Evolutionary conservation across 2,329 filamentous ascomycete species (phyloP).

Genomic region (Ceratocystis ficicola): DNA sequence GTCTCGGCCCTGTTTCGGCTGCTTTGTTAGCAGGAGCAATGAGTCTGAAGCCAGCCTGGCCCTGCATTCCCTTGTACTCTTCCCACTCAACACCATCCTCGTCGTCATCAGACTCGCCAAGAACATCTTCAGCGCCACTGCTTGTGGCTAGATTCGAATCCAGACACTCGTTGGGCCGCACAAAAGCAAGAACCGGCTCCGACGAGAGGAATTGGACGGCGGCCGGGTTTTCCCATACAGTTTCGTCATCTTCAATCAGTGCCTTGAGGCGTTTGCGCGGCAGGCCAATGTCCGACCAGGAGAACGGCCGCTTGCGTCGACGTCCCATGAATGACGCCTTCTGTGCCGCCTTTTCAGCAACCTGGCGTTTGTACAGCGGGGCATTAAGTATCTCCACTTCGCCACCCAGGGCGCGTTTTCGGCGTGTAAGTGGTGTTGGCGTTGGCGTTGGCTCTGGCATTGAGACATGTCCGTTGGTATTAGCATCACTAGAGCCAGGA

Average conservation of each 20-base stretch:
- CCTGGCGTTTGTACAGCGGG: slow-evolving; percentile 38
- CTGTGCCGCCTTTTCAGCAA: slow-evolving; percentile 18
- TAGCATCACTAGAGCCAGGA: slow-evolving; percentile 5
- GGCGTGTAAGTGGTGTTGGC: slow-evolving; percentile 9
- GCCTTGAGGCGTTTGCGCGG: slow-evolving; percentile 18
- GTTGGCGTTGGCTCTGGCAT: neutral
- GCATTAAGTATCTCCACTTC: slow-evolving; percentile 39
- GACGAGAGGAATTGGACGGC: slow-evolving; percentile 18
- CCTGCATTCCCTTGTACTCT: neutral
- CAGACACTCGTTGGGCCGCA: slow-evolving; percentile 19
- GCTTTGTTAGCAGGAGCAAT: neutral
- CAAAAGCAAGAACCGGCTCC: slow-evolving; percentile 18
- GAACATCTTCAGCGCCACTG: neutral
- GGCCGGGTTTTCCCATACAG: slow-evolving; percentile 19
- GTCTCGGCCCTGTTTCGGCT: no score
- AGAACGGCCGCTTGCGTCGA: slow-evolving; percentile 18
- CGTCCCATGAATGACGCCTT: slow-evolving; percentile 4
- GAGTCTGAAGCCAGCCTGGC: slow-evolving; percentile 3
- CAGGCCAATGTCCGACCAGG: slow-evolving; percentile 19
- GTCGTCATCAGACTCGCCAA: neutral
- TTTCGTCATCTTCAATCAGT: slow-evolving; percentile 21
- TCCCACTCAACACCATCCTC: neutral
- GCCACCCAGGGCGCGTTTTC: slow-evolving; percentile 26
- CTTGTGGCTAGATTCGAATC: slow-evolving; percentile 3
- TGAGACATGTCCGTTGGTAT: neutral